Base-by-base conservation (phyloP, 1,139 yeast species). In the Suhomyces bokatorum region DNA sequence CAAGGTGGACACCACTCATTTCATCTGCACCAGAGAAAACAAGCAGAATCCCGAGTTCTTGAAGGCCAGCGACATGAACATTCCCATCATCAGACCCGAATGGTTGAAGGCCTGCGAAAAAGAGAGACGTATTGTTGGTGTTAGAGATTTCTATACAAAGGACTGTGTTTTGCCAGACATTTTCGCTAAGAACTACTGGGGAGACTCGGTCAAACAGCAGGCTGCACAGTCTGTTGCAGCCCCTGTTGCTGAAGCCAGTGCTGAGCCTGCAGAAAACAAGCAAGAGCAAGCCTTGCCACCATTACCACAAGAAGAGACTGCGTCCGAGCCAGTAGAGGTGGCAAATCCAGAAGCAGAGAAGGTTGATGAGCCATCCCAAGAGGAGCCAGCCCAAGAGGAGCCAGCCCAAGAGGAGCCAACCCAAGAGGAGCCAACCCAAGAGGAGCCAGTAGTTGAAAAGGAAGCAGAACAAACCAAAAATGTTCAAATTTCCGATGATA, bases 91-190 rank as follows among this genome's bases (percentile, higher is more conserved):
- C 24, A 80, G 97, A 63, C 99, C 99, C 0, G 98, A 93, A 62
- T 93, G 98, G 98, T 73, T 93, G 47, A 85, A 87, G 65, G 97
- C 97, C 0, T 93, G 99, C 70, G 96, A 89, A 58, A 67, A 79
- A 39, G 98, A 91, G 59, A 80, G 95, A 55, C 72, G 97, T 58
- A 82, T 93, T 48, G 96, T 91, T 35, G 97, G 98, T 26, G 99
- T 95, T 12, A 78, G 96, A 56, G 90, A 89, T 51, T 87, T 85
- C 56, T 87, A 87, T 56, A 71, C 86, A 29, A 74, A 71, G 51
- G 78, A 73, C 48, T 73, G 78, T 55, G 75, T 70, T 4, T 71
- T 74, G 51, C 78, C 78, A 3, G 78, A 73, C 50, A 69, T 74
- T 13, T 63, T 72, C 44, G 73, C 77, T 9, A 69, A 65, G 57